Conservation (phyloP, 805 yeast species). For the Kregervanrija pseudodelftensis region DNA sequence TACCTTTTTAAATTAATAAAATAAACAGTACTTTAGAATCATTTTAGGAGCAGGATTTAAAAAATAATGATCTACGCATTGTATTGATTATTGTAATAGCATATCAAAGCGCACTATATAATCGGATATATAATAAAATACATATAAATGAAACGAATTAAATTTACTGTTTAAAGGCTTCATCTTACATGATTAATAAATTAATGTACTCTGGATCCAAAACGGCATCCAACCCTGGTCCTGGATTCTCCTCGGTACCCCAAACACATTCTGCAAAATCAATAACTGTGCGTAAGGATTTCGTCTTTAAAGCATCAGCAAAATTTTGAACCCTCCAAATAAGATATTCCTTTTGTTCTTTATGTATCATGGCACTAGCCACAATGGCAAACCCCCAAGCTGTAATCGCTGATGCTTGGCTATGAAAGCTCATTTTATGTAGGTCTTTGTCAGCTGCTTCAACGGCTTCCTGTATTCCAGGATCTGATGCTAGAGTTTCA, state of each 20-base stretch:
- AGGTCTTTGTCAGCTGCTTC: slow-evolving; percentile 7
- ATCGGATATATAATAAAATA: no score
- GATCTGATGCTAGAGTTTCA: slow-evolving; percentile 1
- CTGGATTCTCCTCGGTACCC: slow-evolving; percentile 3
- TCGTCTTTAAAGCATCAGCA: slow-evolving; percentile 8
- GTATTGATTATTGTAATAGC: no score
- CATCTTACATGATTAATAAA: no score
- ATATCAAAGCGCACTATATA: no score
- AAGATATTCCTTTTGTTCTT: slow-evolving; percentile 11
- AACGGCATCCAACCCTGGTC: no score
- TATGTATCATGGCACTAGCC: slow-evolving; percentile 10
- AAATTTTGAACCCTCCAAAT: slow-evolving; percentile 8
- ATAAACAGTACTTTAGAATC: no score
- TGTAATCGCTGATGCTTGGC: slow-evolving; percentile 9
- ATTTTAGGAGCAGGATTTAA: no score
- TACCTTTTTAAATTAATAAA: no score
- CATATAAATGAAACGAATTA: no score
- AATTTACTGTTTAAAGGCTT: no score
- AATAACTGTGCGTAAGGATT: slow-evolving; percentile 7
- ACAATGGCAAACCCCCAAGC: slow-evolving; percentile 16
- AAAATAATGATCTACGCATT: no score
- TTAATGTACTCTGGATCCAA: no score
- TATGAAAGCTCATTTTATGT: slow-evolving; percentile 8
- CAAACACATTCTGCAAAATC: slow-evolving; percentile 11
- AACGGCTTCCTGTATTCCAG: slow-evolving; percentile 6